phyloP scores from a whole-genome alignment of 495 filamentous ascomycete genomes.

The Articulospora tetracladia region DNA sequence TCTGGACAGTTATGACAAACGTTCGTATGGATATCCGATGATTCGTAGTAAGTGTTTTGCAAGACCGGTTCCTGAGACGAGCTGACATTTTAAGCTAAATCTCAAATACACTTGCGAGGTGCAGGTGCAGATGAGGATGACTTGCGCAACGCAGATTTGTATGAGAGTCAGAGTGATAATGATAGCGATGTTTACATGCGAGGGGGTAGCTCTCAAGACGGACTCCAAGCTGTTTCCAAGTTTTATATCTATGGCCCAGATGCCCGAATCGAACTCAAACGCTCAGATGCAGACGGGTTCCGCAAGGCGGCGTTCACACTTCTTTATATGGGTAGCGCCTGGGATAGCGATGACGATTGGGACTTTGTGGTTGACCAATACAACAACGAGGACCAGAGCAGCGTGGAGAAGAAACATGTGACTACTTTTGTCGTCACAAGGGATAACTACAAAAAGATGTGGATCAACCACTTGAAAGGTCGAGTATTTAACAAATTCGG shows the following conservation, averaged over 20 bases:
- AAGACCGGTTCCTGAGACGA: background rate
- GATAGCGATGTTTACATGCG: background rate
- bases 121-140: background rate
- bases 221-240: background rate
- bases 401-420: background rate
- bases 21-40: slow-evolving; percentile 21
- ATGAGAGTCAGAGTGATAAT: background rate
- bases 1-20: slow-evolving; percentile 22
- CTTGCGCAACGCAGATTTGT: background rate
- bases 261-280: background rate
- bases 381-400: background rate
- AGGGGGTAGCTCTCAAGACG: slow-evolving; percentile 6
- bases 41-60: slow-evolving; percentile 19
- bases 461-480: too few species aligned
- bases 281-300: too few species aligned
- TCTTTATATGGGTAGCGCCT: background rate
- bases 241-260: background rate
- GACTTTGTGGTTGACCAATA: background rate
- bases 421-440: too few species aligned
- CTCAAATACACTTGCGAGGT: background rate
- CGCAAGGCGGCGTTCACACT: too few species aligned
- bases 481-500: too few species aligned
- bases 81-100: background rate
- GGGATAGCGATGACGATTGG: background rate
- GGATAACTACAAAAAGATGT: too few species aligned